Percentiles rank a stretch among this genome's conserved stretches.
Conservation (phyloP, 1,139 yeast genomes). For the Lipomyces yarrowii region DNA sequence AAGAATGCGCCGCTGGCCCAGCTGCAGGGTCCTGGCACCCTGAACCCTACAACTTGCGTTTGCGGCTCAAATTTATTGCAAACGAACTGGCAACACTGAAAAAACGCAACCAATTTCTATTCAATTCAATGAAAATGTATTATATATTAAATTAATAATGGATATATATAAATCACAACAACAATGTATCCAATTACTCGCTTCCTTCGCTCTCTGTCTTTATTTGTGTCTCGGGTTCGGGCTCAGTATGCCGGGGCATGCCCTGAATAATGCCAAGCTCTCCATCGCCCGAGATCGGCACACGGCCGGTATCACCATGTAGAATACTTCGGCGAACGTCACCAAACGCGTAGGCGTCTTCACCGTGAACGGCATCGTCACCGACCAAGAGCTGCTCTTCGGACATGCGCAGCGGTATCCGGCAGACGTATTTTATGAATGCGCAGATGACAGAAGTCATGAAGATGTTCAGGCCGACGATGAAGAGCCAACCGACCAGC, state of each 20-base stretch:
- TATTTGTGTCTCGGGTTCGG: background rate
- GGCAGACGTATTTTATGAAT: conserved; percentile 1
- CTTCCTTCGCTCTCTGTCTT: background rate
- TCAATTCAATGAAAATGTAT: background rate
- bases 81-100: no score
- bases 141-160: no score
- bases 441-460: conserved; percentile 1
- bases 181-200: background rate
- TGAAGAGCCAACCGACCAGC: conserved; percentile 5
- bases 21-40: no score
- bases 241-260: background rate
- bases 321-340: conserved; percentile 5
- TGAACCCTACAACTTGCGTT: no score
- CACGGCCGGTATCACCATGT: background rate
- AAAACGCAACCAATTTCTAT: no score
- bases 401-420: conserved; percentile 7
- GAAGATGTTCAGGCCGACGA: conserved; percentile 4
- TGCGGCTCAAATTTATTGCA: no score
- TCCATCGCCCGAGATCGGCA: conserved; percentile 3
- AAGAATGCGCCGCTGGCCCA: no score
- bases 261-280: conserved; percentile 1
- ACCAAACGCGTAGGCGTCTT: conserved; percentile 8
- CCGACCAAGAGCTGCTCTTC: conserved; percentile 3
- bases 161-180: background rate
- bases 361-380: conserved; percentile 9